These are phyloP conservation scores for Physaria fendleri DNA, from an alignment of 345 rosid species.

Conservation along the genomic window DNA sequence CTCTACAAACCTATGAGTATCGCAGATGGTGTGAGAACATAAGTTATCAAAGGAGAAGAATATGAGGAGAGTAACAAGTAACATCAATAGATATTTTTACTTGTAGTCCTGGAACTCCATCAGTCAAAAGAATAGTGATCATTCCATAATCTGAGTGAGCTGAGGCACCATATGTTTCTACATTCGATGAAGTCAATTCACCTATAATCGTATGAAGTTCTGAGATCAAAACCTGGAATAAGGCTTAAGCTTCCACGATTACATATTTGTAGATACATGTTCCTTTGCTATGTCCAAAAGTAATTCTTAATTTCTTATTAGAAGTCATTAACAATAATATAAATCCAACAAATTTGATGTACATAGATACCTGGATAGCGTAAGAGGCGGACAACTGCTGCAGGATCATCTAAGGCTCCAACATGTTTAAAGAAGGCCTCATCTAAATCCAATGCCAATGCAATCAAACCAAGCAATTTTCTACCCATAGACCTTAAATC, in stretches of 20 bases:
- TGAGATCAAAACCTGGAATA: too few relatives aligned
- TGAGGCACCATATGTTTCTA: slow-evolving; percentile 61
- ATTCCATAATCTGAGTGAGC: slow-evolving; percentile 88
- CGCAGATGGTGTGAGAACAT: too few relatives aligned
- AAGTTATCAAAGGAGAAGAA: too few relatives aligned
- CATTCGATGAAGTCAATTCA: slow-evolving; percentile 28
- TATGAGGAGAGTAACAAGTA: too few relatives aligned
- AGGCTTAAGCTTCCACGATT: too few relatives aligned
- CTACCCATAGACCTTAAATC: slow-evolving; percentile 51
- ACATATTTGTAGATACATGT: too few relatives aligned
- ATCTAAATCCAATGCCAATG: slow-evolving; percentile 69
- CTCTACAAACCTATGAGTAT: too few relatives aligned
- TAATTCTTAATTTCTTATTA: too few relatives aligned
- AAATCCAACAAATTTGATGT: not conserved
- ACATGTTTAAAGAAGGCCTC: slow-evolving; percentile 53
- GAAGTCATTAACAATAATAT: not conserved
- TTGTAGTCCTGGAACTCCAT: slow-evolving; percentile 89
- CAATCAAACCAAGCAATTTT: slow-evolving; percentile 48
- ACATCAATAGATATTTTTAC: too few relatives aligned
- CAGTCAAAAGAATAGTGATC: slow-evolving; percentile 68
- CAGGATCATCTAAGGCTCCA: slow-evolving; percentile 48
- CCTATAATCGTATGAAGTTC: slow-evolving; percentile 34
- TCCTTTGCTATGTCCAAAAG: too few relatives aligned
- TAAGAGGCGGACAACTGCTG: slow-evolving; percentile 47
- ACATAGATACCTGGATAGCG: slow-evolving; percentile 71